Evolutionary conservation across 2,329 filamentous ascomycete species (phyloP), one percentile per base, ranked within the genome.

Genomic region (Elsinoe australis): DNA sequence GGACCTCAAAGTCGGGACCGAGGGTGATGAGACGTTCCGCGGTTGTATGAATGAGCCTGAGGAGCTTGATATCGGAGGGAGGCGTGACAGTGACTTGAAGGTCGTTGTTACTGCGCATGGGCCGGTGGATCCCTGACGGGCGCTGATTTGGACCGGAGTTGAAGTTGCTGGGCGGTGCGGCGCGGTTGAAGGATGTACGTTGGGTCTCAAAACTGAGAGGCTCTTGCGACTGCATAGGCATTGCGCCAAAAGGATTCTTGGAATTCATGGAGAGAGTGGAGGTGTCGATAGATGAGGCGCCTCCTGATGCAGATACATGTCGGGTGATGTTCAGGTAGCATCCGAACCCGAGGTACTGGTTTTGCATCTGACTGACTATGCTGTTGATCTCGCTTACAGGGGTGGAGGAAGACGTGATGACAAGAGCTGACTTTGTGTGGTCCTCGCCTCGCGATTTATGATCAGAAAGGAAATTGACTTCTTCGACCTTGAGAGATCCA

Each of bases 21-120:
- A 35, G 53, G 35, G 4, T 58, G 50, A 52, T 60, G 0, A 96
- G 72, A 2, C 77, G 76, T 60, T 96, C 90, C 26, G 94, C 75
- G 0, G 88, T 85, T 62, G 84, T 89, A 67, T 96, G 90, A 52
- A 96, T 94, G 35, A 94, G 74, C 50, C 82, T 82, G 1, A 95
- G 71, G 52, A 84, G 83, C 54, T 80, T 83, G 42, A 95, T 76
- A 56, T 95, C 85, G 4, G 77, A 74, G 1, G 90, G 90, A 5
- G 83, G 74, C 52, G 79, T 79, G 9, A 95, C 68, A 2, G 52
- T 58, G 24, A 72, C 55, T 33, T 54, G 54, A 1, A 59, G 53
- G 32, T 49, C 38, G 22, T 46, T 48, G 17, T 28, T 48, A 3
- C 19, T n/a, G n/a, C n/a, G n/a, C 26, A 12, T 6, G 26, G 26